phyloP scores from a whole-genome alignment of 495 filamentous ascomycete species.

The Aspergillus sparsus region DNA sequence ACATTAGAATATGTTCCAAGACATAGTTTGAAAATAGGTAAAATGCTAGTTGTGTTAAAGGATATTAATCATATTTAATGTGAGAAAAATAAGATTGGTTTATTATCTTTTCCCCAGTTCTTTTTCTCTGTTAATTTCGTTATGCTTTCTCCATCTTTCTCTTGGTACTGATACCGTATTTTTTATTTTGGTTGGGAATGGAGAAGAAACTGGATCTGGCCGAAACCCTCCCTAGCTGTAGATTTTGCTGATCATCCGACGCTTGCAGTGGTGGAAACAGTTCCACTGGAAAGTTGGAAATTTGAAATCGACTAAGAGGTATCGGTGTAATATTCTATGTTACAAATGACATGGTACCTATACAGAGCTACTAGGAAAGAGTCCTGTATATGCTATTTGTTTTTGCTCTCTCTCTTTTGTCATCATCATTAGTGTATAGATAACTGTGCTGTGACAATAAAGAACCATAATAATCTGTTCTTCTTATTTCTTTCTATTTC shows the following conservation, averaged over 20 bases:
- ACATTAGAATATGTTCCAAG: too few species aligned
- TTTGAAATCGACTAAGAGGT: neutral
- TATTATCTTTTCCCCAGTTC: neutral
- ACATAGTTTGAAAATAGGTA: too few species aligned
- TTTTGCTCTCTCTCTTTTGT: too few species aligned
- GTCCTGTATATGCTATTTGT: too few species aligned
- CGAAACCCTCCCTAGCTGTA: conserved; percentile 19
- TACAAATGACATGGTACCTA: neutral
- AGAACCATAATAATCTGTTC: too few species aligned
- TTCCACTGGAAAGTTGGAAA: conserved; percentile 15
- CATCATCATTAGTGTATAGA: too few species aligned
- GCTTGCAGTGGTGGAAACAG: conserved; percentile 22
- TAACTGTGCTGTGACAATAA: too few species aligned
- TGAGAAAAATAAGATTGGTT: neutral
- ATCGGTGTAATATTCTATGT: conserved; percentile 11
- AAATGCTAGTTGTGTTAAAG: neutral
- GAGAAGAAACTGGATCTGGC: conserved; percentile 11
- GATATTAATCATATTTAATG: neutral
- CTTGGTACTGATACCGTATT: neutral
- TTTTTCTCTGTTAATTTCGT: neutral
- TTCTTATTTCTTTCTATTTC: too few species aligned
- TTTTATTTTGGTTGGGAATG: neutral
- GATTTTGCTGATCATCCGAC: conserved; percentile 30
- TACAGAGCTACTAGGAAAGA: neutral
- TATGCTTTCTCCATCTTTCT: neutral